phyloP scores from a whole-genome alignment of 306 rosid genomes.

The Casuarina cunninghamiana region DNA sequence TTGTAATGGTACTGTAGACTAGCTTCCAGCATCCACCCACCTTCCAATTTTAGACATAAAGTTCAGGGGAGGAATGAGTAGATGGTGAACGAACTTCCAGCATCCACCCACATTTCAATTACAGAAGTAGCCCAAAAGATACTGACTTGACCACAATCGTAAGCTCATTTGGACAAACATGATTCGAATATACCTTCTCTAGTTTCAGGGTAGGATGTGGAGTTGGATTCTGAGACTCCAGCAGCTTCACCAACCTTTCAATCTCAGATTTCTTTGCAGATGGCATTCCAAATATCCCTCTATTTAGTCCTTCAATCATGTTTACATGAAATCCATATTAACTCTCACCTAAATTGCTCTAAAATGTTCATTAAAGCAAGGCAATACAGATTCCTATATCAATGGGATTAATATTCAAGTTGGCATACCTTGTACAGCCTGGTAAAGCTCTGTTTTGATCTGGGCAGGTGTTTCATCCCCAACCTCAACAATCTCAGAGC shows the following conservation, averaged over 20 bases:
- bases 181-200: slow-evolving; percentile 48
- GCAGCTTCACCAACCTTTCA: slow-evolving; percentile 60
- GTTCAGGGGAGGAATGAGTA: background rate
- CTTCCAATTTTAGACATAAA: slow-evolving; percentile 21
- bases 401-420: background rate
- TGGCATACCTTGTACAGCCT: slow-evolving; percentile 60
- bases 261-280: slow-evolving; percentile 70
- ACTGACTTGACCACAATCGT: background rate
- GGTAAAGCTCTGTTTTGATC: slow-evolving; percentile 48
- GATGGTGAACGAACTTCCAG: slow-evolving; percentile 59
- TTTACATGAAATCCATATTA: slow-evolving; percentile 28
- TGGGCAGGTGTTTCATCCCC: slow-evolving; percentile 53
- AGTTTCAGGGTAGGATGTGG: slow-evolving; percentile 61
- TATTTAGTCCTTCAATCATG: slow-evolving; percentile 52
- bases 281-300: slow-evolving; percentile 82
- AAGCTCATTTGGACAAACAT: background rate
- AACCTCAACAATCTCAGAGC: slow-evolving; percentile 45
- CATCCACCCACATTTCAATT: slow-evolving; percentile 58
- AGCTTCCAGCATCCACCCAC: slow-evolving; percentile 71
- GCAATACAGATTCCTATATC: background rate
- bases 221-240: slow-evolving; percentile 76
- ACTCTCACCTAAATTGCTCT: slow-evolving; percentile 9
- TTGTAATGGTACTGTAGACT: slow-evolving; percentile 72
- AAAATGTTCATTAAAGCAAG: background rate
- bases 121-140: background rate